These are phyloP conservation scores for Retiboletus flavoniger DNA, from an alignment of 1,284 basidiomycete species.

Conservation along the genomic window DNA sequence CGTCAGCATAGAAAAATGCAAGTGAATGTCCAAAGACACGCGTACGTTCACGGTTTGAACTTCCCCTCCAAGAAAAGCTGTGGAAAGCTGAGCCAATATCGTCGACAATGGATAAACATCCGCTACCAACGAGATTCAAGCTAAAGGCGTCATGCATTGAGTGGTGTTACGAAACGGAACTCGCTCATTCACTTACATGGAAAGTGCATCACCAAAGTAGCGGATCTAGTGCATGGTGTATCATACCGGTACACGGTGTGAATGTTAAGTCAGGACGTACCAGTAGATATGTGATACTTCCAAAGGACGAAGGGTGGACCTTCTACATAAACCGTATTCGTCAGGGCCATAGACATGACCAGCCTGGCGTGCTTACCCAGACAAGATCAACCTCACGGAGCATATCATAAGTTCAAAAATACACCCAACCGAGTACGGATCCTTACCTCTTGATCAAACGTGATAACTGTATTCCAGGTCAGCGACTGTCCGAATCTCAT, in stretches of 20 bases:
- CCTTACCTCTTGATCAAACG: conserved; percentile 13
- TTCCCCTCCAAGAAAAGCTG: conserved; percentile 18
- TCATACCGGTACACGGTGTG: background rate
- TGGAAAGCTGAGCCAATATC: background rate
- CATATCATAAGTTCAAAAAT: background rate
- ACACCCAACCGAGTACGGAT: background rate
- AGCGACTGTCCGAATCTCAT: background rate
- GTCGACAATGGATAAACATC: too few species aligned
- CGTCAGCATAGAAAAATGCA: background rate
- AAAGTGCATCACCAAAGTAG: conserved; percentile 22
- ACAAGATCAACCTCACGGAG: conserved; percentile 13
- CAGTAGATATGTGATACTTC: conserved; percentile 16
- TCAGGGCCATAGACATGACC: background rate
- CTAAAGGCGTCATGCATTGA: conserved; percentile 4
- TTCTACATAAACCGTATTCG: background rate
- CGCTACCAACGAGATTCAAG: conserved; percentile 15
- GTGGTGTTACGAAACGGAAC: background rate
- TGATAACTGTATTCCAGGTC: conserved; percentile 6
- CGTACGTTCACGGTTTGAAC: conserved; percentile 13
- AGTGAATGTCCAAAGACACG: background rate
- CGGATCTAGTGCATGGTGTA: conserved; percentile 15
- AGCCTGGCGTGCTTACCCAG: conserved; percentile 13
- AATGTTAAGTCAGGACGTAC: conserved; percentile 2
- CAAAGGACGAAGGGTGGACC: background rate
- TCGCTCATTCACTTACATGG: conserved; percentile 16